Base-by-base conservation (phyloP, 2,329 filamentous ascomycete genomes). In the Colletotrichum godetiae region DNA sequence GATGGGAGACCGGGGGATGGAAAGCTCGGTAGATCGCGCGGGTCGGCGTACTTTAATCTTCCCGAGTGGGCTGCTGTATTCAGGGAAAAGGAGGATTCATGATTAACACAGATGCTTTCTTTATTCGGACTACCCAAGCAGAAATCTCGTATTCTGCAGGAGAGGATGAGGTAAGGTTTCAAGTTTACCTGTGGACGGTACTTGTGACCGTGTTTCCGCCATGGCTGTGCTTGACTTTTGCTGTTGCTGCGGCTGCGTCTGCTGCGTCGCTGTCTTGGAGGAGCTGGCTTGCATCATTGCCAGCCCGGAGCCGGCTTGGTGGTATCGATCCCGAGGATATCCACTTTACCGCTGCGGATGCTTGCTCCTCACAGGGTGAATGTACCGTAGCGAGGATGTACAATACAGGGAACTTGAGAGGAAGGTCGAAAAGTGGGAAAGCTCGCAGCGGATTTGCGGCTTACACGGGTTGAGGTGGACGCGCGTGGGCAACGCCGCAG, bases 1-100 rank as follows among this genome's bases (percentile, higher is more conserved):
- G 86, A 77, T 67, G 81, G 84, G 71, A 94, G 86, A 49, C 93
- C 92, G 70, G 87, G 81, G 11, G 92, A 91, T 13, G 94, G 93
- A 78, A 88, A 96, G 78, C 92, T 93, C 49, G 94, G 94, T 27
- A 97, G 88, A 77, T 94, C 91, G 78, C 91, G 87, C 56, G 93
- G 90, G 78, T 90, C 88, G 73, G 93, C 93, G 85, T 95, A 93
- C 81, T 91, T 93, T 73, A 95, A 85, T 66, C 84, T 84, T 58
- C 86, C 86, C 49, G 83, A 80, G 29, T 78, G 69, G 27, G 37
- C 60, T 57, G 66, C 74, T 75, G 37, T n/a, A 46, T 35, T 7
- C 31, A 55, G 59, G 55, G 27, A 22, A 58, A 42, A 64, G 27
- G 8, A 35, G 53, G 46, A 31, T 62, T 37, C 52, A 60, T 37